Base-by-base conservation (phyloP, 2,329 filamentous ascomycete species). In the Fusarium decemcellulare region DNA sequence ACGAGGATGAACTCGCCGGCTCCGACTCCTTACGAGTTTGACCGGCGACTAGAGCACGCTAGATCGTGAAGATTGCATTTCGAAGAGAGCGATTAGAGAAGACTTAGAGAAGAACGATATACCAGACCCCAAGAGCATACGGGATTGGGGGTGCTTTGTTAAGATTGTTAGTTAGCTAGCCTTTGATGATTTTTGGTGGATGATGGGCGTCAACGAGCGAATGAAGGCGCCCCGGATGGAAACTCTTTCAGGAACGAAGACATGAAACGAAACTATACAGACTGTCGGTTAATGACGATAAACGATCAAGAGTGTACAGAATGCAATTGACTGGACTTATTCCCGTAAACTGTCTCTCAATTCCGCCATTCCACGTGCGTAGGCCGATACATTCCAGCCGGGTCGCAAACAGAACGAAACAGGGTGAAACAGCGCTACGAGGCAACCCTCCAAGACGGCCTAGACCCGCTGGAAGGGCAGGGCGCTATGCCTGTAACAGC, bases 1-100 rank as follows among this genome's bases (percentile, higher is more conserved):
- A 76, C 76, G 6, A 54, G 69, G 23, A 68, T 75, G 42, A 76
- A 73, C 48, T 78, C 78, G n/a, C 78, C 78, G 6, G 72, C 73
- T 12, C 68, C 76, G 5, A 78, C 78, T 1, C 77, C 77, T 1
- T 58, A 73, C 8, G 78, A 79, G 47, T 67, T 69, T 39, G 72
- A 76, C 27, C 78, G 74, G 55, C 67, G 70, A 36, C 54, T 77
- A 15, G 75, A 74, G 59, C 59, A 46, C 52, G 30, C n/a, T 59
- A 42, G 48, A 47, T 59, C 40, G 40, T 51, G 23, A 70, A 50
- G 9, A 61, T 16, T 70, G 16, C 30, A 48, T 36, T 70, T 60
- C 8, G 48, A n/a, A 57, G 36, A 68, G 61, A 63, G 67, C 58
- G 53, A 48, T 44, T 67, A 63, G 44, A 70, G 57, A 43, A 43